These are phyloP conservation scores for Ascochyta pisi DNA, from an alignment of 2,329 filamentous ascomycete species.

Conservation along the genomic window DNA sequence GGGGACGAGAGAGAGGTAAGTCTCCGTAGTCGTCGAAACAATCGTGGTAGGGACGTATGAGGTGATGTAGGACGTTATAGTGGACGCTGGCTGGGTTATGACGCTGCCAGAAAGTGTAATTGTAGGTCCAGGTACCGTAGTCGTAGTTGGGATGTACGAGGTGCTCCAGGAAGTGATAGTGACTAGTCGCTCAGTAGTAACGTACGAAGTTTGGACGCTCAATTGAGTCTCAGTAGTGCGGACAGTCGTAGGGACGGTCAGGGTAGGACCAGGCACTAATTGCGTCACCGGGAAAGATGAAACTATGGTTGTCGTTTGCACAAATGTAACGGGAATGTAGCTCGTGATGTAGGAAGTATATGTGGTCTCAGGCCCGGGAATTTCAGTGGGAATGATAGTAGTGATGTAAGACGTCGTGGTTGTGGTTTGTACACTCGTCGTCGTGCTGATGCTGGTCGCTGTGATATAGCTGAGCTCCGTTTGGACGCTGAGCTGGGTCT, in stretches of 20 bases:
- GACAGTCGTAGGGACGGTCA: neutral
- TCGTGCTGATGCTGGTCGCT: neutral
- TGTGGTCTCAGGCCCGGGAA: neutral
- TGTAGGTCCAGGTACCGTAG: constrained; percentile 4
- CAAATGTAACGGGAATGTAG: neutral
- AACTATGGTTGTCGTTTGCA: neutral
- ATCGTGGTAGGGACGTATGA: neutral
- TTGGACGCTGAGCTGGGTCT: constrained; percentile 1
- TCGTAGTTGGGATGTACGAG: neutral
- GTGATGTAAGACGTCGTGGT: neutral
- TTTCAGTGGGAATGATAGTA: neutral
- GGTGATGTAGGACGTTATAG: constrained; percentile 3
- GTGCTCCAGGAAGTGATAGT: constrained; percentile 7
- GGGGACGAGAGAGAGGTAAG: neutral
- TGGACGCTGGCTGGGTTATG: neutral
- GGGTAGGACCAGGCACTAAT: neutral
- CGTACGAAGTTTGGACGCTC: neutral
- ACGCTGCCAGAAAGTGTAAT: constrained; percentile 6
- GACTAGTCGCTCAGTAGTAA: constrained; percentile 7
- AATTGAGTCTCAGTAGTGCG: neutral
- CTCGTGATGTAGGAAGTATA: neutral
- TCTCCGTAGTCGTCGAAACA: neutral
- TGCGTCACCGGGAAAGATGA: neutral
- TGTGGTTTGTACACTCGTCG: neutral
- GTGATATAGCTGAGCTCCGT: constrained; percentile 1